Conservation (phyloP, 2,329 filamentous ascomycete genomes). For the Chrysoporthe austroafricana region DNA sequence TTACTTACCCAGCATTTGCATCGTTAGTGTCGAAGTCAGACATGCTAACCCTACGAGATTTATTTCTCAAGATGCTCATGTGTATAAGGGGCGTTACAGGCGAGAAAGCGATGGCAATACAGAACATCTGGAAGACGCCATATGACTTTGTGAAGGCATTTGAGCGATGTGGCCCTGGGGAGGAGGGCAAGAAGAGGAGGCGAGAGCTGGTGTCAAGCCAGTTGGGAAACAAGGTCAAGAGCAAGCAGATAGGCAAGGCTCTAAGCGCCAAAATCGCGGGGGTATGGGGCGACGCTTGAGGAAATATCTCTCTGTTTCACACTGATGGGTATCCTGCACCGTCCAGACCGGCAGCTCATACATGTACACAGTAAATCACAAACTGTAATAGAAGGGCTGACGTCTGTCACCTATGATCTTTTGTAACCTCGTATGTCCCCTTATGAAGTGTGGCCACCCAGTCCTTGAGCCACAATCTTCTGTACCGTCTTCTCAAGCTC, state of each 20-base stretch:
- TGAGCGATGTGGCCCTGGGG: conserved; percentile 54
- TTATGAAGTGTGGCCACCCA: conserved; percentile 40
- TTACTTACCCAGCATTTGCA: conserved; percentile 73
- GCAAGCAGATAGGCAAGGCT: conserved; percentile 68
- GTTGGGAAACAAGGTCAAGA: conserved; percentile 63
- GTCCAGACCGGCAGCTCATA: background rate
- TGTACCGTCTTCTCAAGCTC: conserved; percentile 76
- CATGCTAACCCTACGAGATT: conserved; percentile 71
- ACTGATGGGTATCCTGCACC: background rate
- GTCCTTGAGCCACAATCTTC: conserved; percentile 73
- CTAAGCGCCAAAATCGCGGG: conserved; percentile 73
- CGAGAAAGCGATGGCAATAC: conserved; percentile 79
- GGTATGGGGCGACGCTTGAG: conserved; percentile 66
- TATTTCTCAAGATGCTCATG: conserved; percentile 87
- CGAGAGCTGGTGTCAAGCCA: conserved; percentile 62
- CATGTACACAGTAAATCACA: background rate
- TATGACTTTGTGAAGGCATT: conserved; percentile 72
- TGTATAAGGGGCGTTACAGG: conserved; percentile 75
- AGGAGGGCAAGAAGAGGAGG: conserved; percentile 58
- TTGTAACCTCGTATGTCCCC: background rate
- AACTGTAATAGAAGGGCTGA: background rate
- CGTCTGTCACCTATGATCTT: background rate
- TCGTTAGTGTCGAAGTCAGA: conserved; percentile 77
- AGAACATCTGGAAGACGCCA: conserved; percentile 77
- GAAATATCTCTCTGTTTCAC: background rate